Conservation (phyloP, 2,329 filamentous ascomycete genomes). For the Aspergillus sp. region DNA sequence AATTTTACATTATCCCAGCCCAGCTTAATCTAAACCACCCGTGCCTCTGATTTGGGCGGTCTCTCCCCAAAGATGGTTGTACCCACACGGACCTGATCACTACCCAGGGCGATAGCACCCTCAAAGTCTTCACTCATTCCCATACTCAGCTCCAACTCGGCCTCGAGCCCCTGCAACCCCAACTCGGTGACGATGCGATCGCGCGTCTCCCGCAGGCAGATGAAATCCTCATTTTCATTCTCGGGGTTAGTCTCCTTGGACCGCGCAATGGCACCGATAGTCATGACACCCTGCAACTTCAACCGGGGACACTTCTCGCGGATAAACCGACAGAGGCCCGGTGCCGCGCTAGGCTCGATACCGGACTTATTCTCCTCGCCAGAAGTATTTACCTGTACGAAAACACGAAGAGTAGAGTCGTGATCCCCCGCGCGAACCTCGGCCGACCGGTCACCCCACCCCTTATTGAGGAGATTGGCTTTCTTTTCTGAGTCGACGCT, state of each 20-base stretch:
- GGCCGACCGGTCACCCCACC: constrained; percentile 55
- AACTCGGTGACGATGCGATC: constrained; percentile 65
- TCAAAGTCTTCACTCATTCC: constrained; percentile 98
- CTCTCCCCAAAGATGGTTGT: constrained; percentile 90
- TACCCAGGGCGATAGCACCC: constrained; percentile 76
- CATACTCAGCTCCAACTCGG: constrained; percentile 82
- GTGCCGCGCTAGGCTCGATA: constrained; percentile 61
- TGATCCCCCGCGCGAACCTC: constrained; percentile 32
- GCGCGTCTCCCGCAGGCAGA: constrained; percentile 61
- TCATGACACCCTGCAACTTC: constrained; percentile 82
- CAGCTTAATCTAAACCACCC: constrained; percentile 45
- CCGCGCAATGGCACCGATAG: constrained; percentile 88
- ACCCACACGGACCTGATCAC: constrained; percentile 83
- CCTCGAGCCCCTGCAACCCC: constrained; percentile 39
- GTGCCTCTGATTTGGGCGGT: constrained; percentile 73
- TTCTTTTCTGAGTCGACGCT: constrained; percentile 88
- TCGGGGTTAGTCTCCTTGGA: constrained; percentile 68
- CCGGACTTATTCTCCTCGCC: constrained; percentile 84
- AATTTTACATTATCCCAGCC: background rate
- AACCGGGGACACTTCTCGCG: constrained; percentile 67
- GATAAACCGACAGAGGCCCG: constrained; percentile 65
- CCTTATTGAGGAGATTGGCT: constrained; percentile 72
- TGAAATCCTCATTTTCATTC: constrained; percentile 89
- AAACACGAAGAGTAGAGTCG: constrained; percentile 58
- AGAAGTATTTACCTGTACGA: constrained; percentile 94